These are phyloP conservation scores for Prototheca cutis DNA, from an alignment of 163 green algal genomes.

Conservation along the genomic window DNA sequence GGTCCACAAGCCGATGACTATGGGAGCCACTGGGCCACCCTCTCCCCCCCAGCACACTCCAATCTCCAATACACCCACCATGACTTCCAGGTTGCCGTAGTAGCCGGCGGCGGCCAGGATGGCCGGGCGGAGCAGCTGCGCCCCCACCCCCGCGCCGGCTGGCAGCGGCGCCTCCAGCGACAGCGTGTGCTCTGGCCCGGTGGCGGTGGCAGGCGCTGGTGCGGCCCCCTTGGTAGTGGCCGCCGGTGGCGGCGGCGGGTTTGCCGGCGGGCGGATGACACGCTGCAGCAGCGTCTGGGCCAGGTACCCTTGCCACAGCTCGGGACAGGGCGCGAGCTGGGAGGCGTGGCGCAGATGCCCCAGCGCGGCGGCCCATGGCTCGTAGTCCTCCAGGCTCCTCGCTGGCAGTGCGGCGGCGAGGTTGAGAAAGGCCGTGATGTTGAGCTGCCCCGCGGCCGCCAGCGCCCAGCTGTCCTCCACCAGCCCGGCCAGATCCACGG, in stretches of 20 bases:
- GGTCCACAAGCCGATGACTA: no score
- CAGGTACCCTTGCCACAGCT: slow-evolving; percentile 13
- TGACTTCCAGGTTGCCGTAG: slow-evolving; percentile 2
- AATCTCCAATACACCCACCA: neutral
- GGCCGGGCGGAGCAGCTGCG: slow-evolving; percentile 13
- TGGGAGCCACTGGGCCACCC: no score
- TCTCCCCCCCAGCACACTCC: neutral
- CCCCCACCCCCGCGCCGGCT: slow-evolving; percentile 1
- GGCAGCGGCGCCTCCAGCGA: neutral
- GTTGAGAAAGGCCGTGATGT: slow-evolving; percentile 34
- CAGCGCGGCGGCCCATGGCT: slow-evolving; percentile 13
- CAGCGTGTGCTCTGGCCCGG: neutral
- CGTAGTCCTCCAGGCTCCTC: slow-evolving; percentile 4
- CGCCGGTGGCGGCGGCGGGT: no score
- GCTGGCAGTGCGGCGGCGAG: slow-evolving; percentile 15
- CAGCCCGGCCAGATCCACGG: slow-evolving; percentile 33
- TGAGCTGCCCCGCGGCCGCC: slow-evolving; percentile 11
- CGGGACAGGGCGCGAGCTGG: slow-evolving; percentile 12
- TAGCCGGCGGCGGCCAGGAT: slow-evolving; percentile 16
- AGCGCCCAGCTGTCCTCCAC: slow-evolving; percentile 39
- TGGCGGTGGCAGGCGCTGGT: neutral
- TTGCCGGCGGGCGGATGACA: slow-evolving; percentile 2
- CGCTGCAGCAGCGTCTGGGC: slow-evolving; percentile 2
- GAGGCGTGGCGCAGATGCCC: slow-evolving; percentile 8
- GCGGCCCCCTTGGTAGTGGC: neutral